phyloP scores from a whole-genome alignment of 495 filamentous ascomycete genomes.

The Podospora australis region DNA sequence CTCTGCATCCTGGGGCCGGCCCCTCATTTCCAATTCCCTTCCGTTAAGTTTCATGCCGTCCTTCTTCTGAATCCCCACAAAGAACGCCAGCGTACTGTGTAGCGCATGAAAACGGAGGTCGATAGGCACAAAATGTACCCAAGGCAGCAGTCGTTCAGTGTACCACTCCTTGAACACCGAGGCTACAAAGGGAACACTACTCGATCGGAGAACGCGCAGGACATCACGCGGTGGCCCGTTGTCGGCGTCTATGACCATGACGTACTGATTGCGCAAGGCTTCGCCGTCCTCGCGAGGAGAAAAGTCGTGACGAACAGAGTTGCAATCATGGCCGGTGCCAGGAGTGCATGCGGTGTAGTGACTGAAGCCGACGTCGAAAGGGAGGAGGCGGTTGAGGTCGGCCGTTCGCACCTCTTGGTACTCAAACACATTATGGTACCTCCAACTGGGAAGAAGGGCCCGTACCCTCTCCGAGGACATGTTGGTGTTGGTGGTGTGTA shows the following conservation, averaged over 20 bases:
- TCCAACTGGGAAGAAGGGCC: constrained; percentile 31
- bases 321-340: constrained; percentile 39
- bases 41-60: constrained; percentile 38
- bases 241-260: constrained; percentile 63
- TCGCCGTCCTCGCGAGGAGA: constrained; percentile 35
- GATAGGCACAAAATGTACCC: constrained; percentile 73
- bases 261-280: constrained; percentile 40
- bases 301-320: constrained; percentile 46
- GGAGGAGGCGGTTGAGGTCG: constrained; percentile 31
- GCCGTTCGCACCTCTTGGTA: constrained; percentile 27
- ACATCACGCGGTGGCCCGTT: constrained; percentile 61
- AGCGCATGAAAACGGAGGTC: constrained; percentile 62
- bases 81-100: constrained; percentile 61
- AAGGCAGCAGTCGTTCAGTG: constrained; percentile 60
- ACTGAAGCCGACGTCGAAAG: constrained; percentile 40
- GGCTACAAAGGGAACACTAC: constrained; percentile 56
- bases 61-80: constrained; percentile 33
- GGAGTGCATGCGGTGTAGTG: constrained; percentile 41
- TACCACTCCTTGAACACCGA: constrained; percentile 71
- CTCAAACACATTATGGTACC: constrained; percentile 21
- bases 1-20: constrained; percentile 32
- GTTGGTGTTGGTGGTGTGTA: constrained; percentile 53
- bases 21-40: constrained; percentile 34
- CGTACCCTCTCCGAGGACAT: constrained; percentile 27
- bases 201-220: constrained; percentile 57